Base-by-base conservation (phyloP, 768 basidiomycete species). In the Daedaleopsis sinensis region DNA sequence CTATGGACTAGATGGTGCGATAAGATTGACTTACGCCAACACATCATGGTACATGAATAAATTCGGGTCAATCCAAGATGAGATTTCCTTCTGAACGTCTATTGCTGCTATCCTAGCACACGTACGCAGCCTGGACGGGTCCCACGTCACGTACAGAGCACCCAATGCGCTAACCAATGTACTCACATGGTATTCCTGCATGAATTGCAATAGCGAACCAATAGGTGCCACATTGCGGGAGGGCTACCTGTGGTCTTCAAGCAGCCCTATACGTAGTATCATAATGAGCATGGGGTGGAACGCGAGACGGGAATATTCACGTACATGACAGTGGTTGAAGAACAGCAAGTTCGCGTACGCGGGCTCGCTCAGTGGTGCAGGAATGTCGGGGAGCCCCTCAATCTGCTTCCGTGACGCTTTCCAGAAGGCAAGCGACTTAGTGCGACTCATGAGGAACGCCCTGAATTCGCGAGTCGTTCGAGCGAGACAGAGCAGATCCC, bases 321-420 rank as follows among this genome's bases (percentile, higher is more conserved):
- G 37, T 52, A 78, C 78, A 55, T 74, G 67, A 54, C 79, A 80
- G 36, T 71, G 35, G 11, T 62, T 65, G 13, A 70, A 71, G 63
- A 74, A 81, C 9, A 78, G 50, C n/a, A 79, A 64, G n/a, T 72
- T 70, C 0, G 78, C 70, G 58, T 77, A 80, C 35, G 70, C 71
- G 0, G 72, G 65, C 37, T 76, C 68, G 49, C 67, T 74, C 24
- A 77, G 53, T 23, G 72, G 71, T 19, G 62, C 44, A 2, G 78
- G 78, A 50, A 70, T 70, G 1, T 68, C 62, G 0, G 68, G 72
- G 5, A 74, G 54, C 7, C 44, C 63, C 1, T 59, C 52, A 5
- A 65, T 55, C 27, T 69, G 70, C 24, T 32, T 23, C 11, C 73
- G 74, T 2, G 76, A 73, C n/a, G 68, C 63, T 62, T 72, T 72